Percentiles rank a stretch among this genome's conserved stretches.
Evolutionary conservation across 768 basidiomycete genomes (phyloP).

Genomic region (Cytidiella melzeri): DNA sequence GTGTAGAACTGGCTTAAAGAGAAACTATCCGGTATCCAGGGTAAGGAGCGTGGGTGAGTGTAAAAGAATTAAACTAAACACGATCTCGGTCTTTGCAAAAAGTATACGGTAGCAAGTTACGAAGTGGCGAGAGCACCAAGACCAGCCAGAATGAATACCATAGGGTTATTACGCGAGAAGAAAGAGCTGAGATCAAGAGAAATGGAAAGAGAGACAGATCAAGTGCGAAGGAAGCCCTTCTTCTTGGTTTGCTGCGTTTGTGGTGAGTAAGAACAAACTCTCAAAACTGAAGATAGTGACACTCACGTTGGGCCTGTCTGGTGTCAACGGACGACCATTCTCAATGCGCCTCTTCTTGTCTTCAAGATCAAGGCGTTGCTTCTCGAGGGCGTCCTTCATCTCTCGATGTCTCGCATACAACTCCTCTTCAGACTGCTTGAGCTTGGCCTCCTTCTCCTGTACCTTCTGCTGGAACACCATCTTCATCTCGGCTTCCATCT

Average conservation of each 20-base stretch:
- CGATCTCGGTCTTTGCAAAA: slow-evolving; percentile 23
- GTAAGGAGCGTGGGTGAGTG: slow-evolving; percentile 40
- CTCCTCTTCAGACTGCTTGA: slow-evolving; percentile 99
- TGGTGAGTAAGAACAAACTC: background rate
- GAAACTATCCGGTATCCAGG: slow-evolving; percentile 24
- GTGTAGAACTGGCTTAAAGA: slow-evolving; percentile 19
- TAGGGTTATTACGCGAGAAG: slow-evolving; percentile 4
- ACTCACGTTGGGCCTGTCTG: slow-evolving; percentile 60
- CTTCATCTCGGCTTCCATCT: slow-evolving; percentile 99
- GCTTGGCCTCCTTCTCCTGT: slow-evolving; percentile 97
- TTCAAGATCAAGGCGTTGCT: slow-evolving; percentile 91
- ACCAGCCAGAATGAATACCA: slow-evolving; percentile 28
- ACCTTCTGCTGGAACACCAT: slow-evolving; percentile 99
- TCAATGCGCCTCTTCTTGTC: slow-evolving; percentile 98
- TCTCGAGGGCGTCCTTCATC: slow-evolving; percentile 99
- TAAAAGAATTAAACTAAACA: slow-evolving; percentile 32
- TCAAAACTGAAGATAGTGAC: background rate
- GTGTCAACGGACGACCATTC: slow-evolving; percentile 89
- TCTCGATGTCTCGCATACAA: slow-evolving; percentile 97
- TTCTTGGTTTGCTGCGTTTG: slow-evolving; percentile 46
- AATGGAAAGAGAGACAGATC: slow-evolving; percentile 24
- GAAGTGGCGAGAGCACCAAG: slow-evolving; percentile 27
- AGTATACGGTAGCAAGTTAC: slow-evolving; percentile 39
- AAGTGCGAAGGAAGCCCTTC: slow-evolving; percentile 74
- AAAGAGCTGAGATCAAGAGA: slow-evolving; percentile 16